phyloP scores from a whole-genome alignment of 441 rosid species.

The Populus tomentosa region DNA sequence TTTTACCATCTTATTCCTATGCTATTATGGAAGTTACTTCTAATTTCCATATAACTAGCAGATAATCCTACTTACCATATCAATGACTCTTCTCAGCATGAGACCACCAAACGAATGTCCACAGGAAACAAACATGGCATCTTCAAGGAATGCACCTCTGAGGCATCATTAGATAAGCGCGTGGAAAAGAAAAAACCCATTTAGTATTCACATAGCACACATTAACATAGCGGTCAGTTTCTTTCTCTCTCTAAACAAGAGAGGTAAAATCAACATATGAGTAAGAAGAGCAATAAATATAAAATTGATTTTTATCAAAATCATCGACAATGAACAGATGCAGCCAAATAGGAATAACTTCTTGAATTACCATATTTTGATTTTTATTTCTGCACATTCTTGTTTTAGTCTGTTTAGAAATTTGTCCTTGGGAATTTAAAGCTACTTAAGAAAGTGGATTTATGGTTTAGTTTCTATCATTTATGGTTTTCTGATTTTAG shows the following conservation, averaged over 20 bases:
- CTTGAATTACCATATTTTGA: neutral
- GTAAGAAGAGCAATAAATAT: neutral
- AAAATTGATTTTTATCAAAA: neutral
- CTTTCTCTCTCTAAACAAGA: neutral
- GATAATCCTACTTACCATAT: constrained; percentile 52
- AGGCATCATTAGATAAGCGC: constrained; percentile 19
- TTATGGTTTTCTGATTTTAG: neutral
- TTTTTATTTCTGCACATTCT: neutral
- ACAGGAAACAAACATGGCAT: constrained; percentile 85
- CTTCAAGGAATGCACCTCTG: constrained; percentile 97
- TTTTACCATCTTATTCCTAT: neutral
- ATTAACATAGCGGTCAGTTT: neutral
- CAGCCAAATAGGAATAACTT: neutral
- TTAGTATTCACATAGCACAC: constrained; percentile 1
- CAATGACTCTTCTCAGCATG: constrained; percentile 83
- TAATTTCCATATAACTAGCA: neutral
- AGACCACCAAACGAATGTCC: constrained; percentile 98
- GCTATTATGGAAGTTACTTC: neutral
- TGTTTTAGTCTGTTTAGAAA: neutral
- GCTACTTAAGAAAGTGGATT: neutral
- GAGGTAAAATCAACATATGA: neutral
- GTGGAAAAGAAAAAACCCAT: constrained; percentile 5
- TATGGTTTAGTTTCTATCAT: neutral
- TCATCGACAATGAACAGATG: neutral
- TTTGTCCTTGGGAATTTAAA: neutral